phyloP scores from a whole-genome alignment of 306 rosid genomes.

The Comarum palustre region DNA sequence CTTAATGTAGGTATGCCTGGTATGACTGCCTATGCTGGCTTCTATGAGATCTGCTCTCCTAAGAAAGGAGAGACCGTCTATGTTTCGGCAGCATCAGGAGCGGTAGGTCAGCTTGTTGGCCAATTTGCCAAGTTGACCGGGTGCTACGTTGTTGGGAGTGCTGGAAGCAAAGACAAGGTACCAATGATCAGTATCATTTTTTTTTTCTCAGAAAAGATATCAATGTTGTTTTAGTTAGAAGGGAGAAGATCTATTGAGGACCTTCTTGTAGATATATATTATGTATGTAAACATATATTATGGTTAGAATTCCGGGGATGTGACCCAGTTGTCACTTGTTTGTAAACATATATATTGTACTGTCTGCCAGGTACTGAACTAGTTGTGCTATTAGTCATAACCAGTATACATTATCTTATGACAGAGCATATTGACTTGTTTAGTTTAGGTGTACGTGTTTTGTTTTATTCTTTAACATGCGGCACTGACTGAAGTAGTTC shows the following conservation, averaged over 20 bases:
- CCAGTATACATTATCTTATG: background rate
- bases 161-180: slow-evolving; percentile 50
- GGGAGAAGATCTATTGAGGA: too few relatives aligned
- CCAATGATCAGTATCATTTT: background rate
- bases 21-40: slow-evolving; percentile 36
- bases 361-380: background rate
- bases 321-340: too few relatives aligned
- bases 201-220: too few relatives aligned
- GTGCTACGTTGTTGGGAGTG: slow-evolving; percentile 61
- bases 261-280: too few relatives aligned
- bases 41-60: slow-evolving; percentile 40
- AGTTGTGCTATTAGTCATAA: background rate
- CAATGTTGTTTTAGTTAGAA: background rate
- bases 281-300: background rate
- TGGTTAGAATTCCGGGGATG: too few relatives aligned
- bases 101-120: slow-evolving; percentile 41
- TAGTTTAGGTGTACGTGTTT: background rate
- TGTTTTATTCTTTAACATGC: background rate
- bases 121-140: slow-evolving; percentile 43
- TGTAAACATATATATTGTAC: too few relatives aligned
- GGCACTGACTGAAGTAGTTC: background rate
- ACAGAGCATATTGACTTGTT: background rate
- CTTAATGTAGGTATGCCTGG: slow-evolving; percentile 46
- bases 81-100: slow-evolving; percentile 34
- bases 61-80: slow-evolving; percentile 52